Evolutionary conservation across 768 basidiomycete genomes (phyloP), one percentile per base, ranked within the genome.

Genomic region (Boletus subcaerulescens): DNA sequence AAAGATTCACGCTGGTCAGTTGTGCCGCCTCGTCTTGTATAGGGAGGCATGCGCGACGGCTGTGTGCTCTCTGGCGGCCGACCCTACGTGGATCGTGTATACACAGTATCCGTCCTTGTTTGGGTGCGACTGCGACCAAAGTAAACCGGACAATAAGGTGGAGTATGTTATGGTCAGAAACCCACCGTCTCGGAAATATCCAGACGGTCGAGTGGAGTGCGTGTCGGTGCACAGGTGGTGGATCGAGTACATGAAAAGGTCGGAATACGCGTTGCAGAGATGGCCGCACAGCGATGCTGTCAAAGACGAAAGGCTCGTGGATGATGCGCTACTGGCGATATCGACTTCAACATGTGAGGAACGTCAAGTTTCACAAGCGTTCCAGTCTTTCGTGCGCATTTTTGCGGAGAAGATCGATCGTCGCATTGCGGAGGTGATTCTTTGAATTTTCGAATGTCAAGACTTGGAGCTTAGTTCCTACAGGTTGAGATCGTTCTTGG

Each of bases 171-270:
- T 17, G 1, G 13, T 62, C 35, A 59, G 33, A 17, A 0, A 8
- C 14, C 22, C 13, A 3, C 45, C 54, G 5, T 65, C 56, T 22
- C 38, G 29, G 12, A 54, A 43, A 49, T 43, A 61, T 32, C 53
- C 1, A 31, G 5, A 0, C 0, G 53, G 60, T 17, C 53, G 54
- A 44, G 3, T 8, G 22, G 52, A 56, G 26, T 0, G 0, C 1
- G 8, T 50, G 12, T 15, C 14, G 1, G 51, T 53, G 44, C 58
- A 65, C 31, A 33, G 0, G 1, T 65, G 57, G 63, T 64, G 60
- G 63, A 0, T 38, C 1, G 41, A 59, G 14, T 65, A 59, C 18
- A 57, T 57, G 61, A 57, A 7, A 18, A 60, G 49, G 49, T 54
- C 61, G 17, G 38, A 52, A 42, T 6, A 9, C 0, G 55, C 39